Percentiles rank a stretch among this genome's conserved stretches.
These are phyloP conservation scores for Ormosia emarginata DNA, from an alignment of 306 rosid species.

Conservation along the genomic window DNA sequence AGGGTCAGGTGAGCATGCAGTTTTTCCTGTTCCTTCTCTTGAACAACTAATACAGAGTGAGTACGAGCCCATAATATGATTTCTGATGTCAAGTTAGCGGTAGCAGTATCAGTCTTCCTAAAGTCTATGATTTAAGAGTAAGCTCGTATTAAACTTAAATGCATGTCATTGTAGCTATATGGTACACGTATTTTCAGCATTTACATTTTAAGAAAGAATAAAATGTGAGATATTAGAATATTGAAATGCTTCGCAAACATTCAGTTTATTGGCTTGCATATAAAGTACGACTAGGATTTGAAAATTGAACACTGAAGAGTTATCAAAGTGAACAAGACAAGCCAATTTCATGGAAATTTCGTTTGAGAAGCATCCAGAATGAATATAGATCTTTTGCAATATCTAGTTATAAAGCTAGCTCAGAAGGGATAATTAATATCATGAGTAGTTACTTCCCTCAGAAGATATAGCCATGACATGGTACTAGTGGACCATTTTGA, in stretches of 20 bases:
- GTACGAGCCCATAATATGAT: background rate
- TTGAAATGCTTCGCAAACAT: background rate
- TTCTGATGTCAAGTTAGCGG: background rate
- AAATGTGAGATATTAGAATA: background rate
- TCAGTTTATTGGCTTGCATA: background rate
- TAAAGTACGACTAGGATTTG: background rate
- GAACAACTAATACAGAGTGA: background rate
- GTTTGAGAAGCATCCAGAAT: background rate
- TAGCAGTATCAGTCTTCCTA: background rate
- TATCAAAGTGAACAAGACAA: background rate
- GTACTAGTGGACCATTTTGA: background rate
- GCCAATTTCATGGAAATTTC: background rate
- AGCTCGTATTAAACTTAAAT: background rate
- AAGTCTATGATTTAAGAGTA: background rate
- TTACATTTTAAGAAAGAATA: background rate
- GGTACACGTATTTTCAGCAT: background rate
- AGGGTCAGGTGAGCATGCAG: slow-evolving; percentile 67
- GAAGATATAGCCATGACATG: background rate
- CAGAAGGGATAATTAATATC: background rate
- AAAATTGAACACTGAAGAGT: background rate
- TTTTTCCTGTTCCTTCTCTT: background rate
- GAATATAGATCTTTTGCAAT: background rate
- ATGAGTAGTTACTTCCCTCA: background rate
- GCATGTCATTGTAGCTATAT: background rate
- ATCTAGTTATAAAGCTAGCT: background rate